Evolutionary conservation across 2,329 filamentous ascomycete genomes (phyloP).

Genomic region (Nemania bipapillata): DNA sequence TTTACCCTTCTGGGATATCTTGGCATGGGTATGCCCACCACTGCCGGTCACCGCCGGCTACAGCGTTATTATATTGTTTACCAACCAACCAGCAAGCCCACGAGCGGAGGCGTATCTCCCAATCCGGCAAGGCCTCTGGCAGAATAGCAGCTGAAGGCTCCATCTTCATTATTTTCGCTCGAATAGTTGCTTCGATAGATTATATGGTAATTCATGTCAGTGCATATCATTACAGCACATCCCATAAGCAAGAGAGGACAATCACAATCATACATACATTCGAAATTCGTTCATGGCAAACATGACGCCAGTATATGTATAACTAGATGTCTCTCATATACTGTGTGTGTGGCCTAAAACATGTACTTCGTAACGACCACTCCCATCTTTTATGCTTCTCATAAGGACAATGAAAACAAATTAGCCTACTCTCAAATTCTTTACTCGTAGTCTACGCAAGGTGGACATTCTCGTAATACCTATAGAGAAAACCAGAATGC

Average conservation of each 20-base stretch:
- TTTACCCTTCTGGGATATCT: conserved; percentile 27
- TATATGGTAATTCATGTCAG: conserved; percentile 15
- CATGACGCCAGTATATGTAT: background rate
- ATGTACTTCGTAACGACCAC: no score
- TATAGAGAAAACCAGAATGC: background rate
- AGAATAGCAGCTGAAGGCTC: conserved; percentile 32
- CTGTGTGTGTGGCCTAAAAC: no score
- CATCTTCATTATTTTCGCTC: conserved; percentile 9
- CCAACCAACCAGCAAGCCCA: conserved; percentile 23
- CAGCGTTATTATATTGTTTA: conserved; percentile 11
- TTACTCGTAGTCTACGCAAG: no score
- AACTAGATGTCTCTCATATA: background rate
- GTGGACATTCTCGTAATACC: background rate
- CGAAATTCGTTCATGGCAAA: background rate
- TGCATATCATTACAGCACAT: conserved; percentile 6
- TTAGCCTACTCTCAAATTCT: no score
- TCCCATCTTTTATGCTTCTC: no score
- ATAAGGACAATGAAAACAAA: background rate
- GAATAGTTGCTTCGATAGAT: conserved; percentile 16
- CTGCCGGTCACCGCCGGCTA: conserved; percentile 13
- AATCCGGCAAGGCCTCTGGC: conserved; percentile 27
- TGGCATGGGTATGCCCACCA: conserved; percentile 15
- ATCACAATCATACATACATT: background rate
- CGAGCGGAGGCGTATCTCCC: conserved; percentile 18
- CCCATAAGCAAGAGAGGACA: background rate